Base-by-base conservation (phyloP, 768 basidiomycete genomes). In the Ramaria sp. region DNA sequence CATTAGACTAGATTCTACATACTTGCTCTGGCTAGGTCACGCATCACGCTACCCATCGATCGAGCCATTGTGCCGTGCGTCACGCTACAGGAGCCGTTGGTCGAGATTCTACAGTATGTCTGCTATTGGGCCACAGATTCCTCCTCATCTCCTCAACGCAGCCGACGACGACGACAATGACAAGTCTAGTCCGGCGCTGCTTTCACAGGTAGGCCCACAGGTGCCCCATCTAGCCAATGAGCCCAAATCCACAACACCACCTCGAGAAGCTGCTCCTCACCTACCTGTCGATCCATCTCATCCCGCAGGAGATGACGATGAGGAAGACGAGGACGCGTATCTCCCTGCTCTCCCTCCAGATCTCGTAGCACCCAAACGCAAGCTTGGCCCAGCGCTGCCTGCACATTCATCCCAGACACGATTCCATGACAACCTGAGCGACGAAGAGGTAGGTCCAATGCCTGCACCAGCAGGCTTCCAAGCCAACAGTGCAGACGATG, bases 361-460 rank as follows among this genome's bases (percentile, higher is more conserved):
- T 57, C 69, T 90, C 48, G 67, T 71, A 43, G 58, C 31, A 59
- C 37, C 63, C 57, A 75, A 71, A 68, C 72, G 71, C 46, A 67
- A 72, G 20, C 59, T 79, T 12, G 84, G 83, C 1, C 80, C 87
- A 9, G 68, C 83, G 1, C 63, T 81, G 24, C 82, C 81, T 11
- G 66, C 67, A 5, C 62, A 68, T 11, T 69, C 57, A 69, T 90
- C 47, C 67, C 70, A 48, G 59, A 24, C 27, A 19, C 59, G 57
- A 15, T 73, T 78, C 15, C 79, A 81, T 31, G 78, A 79, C 48
- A 84, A 84, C 54, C 77, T 77, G 52, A 87, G 90, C 59, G 84
- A 86, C 52, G 53, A 45, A 13, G 91, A 93, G 59, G 76, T 92
- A 53, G 94, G 94, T 1, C 95, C 95, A 0, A 78, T 76, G 67